Base-by-base conservation (phyloP, 371 early-diverging fungal species). In the Mucor mucedo region DNA sequence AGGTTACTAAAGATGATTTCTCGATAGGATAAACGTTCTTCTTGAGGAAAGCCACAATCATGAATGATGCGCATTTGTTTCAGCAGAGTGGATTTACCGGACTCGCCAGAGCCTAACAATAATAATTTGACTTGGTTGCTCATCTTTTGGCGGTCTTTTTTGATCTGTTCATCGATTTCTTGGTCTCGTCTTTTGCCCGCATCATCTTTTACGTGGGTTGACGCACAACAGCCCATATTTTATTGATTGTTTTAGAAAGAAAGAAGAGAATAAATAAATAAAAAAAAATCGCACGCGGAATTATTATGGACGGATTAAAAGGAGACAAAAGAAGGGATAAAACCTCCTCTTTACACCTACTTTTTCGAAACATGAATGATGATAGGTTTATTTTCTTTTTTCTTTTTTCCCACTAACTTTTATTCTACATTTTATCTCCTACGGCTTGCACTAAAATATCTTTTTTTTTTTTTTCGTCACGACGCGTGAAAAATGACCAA, bases 11-110 rank as follows among this genome's bases (percentile, higher is more conserved):
- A 95, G 65, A 98, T 93, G 65, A 95, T 93, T 70, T 95, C 95
- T 69, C 89, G 93, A 87, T 92, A 95, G 10, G 95, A 88, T 60
- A 91, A 87, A 44, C 91, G 86, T 73, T 96, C 98, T 40, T 92
- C 91, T 33, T 80, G 71, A 55, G 91, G 84, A 79, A 95, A 98
- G 3, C 96, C 95, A 55, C 86, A 90, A 67, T 91, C 95, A 74
- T 98, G 97, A 65, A 98, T 98, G 50, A 96, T 84, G 75, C 92
- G 91, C 96, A 98, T 97, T 72, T 98, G 97, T 73, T 98, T 98
- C 49, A 98, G 75, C 63, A 98, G 92, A 7, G 98, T 98, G 42
- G 92, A 91, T 82, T 98, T 98, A 28, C 98, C 98, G 6, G 96
- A 95, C 79, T 98, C 98, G 62, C 97, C 97, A 28, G 97, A 95